Percentiles rank a stretch among this genome's conserved stretches.
These are phyloP conservation scores for Anacardium occidentale DNA, from an alignment of 345 rosid species.

Conservation along the genomic window DNA sequence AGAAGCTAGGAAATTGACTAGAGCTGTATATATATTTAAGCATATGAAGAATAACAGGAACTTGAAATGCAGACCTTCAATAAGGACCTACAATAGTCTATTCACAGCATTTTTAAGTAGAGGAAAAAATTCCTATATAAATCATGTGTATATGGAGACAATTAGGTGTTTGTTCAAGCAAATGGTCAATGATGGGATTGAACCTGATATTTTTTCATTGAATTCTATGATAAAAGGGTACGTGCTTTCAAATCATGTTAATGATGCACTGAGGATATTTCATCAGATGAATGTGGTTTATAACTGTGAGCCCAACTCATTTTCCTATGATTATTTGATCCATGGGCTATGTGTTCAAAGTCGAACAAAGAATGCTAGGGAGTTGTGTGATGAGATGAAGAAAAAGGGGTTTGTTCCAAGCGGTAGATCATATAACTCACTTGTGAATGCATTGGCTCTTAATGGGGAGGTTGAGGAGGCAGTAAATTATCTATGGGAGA, in stretches of 20 bases:
- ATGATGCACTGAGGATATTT: conserved; percentile 88
- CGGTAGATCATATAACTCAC: conserved; percentile 72
- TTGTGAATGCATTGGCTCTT: conserved; percentile 79
- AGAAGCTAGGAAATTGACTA: conserved; percentile 72
- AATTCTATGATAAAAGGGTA: conserved; percentile 83
- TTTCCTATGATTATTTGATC: conserved; percentile 76
- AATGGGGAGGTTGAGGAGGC: conserved; percentile 68
- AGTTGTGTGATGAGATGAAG: conserved; percentile 73
- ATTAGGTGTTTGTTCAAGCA: conserved; percentile 74
- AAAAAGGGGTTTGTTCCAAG: conserved; percentile 71
- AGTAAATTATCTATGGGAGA: conserved; percentile 60
- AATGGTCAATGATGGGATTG: conserved; percentile 77
- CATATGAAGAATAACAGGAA: conserved; percentile 60
- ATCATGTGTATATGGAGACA: conserved; percentile 78
- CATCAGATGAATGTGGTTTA: conserved; percentile 86
- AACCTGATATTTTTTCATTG: conserved; percentile 68
- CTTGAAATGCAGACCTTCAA: conserved; percentile 65
- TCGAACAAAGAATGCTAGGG: conserved; percentile 73
- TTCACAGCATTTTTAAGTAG: conserved; percentile 73
- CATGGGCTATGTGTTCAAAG: conserved; percentile 88
- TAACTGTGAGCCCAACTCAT: conserved; percentile 66
- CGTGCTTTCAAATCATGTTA: conserved; percentile 82
- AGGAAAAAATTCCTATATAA: conserved; percentile 72
- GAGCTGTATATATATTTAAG: conserved; percentile 85
- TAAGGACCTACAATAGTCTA: conserved; percentile 73